phyloP scores from a whole-genome alignment of 768 basidiomycete genomes.

The Amyloporia xantha region DNA sequence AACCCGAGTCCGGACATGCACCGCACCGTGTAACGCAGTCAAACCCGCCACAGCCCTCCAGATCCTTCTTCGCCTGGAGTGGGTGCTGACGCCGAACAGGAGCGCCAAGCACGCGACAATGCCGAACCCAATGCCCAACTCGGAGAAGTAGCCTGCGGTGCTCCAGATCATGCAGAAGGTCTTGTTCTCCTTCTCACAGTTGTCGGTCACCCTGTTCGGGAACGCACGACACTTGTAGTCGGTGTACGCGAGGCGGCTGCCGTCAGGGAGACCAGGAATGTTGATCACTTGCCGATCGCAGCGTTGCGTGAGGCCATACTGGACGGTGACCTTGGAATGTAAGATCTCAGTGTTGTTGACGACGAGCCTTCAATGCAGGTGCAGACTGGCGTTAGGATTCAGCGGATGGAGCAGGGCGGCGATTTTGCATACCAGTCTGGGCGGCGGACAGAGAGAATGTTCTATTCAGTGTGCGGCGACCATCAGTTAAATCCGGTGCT shows the following conservation, averaged over 20 bases:
- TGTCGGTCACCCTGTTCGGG: constrained; percentile 44
- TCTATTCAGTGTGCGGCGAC: constrained; percentile 33
- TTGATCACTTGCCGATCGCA: constrained; percentile 48
- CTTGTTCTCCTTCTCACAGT: constrained; percentile 46
- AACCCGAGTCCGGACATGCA: no score
- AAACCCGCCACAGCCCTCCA: constrained; percentile 71
- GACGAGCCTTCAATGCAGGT: constrained; percentile 28
- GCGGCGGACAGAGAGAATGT: constrained; percentile 46
- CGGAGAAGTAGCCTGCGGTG: constrained; percentile 60
- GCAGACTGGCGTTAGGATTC: constrained; percentile 4
- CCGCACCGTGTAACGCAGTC: constrained; percentile 54
- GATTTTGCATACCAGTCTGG: constrained; percentile 54
- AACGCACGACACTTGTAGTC: constrained; percentile 60
- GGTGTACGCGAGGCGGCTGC: constrained; percentile 42
- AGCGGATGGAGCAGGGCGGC: constrained; percentile 1
- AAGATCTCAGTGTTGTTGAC: constrained; percentile 35
- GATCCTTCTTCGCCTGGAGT: constrained; percentile 65
- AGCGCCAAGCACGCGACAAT: constrained; percentile 51
- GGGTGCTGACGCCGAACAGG: constrained; percentile 64
- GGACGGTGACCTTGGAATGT: constrained; percentile 39
- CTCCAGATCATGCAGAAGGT: constrained; percentile 63
- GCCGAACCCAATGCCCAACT: constrained; percentile 60
- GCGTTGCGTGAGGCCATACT: constrained; percentile 52
- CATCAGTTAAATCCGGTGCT: neutral
- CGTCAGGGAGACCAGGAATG: constrained; percentile 39